Conservation (phyloP, 148 eudicot genomes). For the Heliamphora exappendiculata region DNA sequence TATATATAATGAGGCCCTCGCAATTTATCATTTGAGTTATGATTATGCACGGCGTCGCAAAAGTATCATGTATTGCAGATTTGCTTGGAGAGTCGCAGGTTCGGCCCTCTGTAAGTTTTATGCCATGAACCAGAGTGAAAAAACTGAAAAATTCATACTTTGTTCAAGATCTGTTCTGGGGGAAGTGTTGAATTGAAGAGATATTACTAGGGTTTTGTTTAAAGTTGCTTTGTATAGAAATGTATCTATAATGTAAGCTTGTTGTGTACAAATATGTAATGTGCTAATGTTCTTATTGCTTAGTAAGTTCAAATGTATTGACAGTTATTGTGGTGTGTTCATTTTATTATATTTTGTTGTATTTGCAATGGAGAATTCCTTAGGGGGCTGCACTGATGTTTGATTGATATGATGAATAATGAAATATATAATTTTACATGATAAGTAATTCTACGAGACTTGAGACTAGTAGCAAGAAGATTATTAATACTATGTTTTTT, state of each 20-base stretch:
- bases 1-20: conserved; percentile 46
- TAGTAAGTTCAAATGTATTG: neutral
- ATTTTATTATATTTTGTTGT: neutral
- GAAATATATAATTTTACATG: too few species aligned
- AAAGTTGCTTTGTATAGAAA: neutral
- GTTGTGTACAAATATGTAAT: neutral
- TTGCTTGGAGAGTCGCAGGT: conserved; percentile 78
- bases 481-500: too few species aligned
- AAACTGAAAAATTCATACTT: conserved; percentile 21
- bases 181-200: conserved; percentile 16
- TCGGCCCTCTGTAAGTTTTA: conserved; percentile 32
- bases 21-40: conserved; percentile 46
- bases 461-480: too few species aligned
- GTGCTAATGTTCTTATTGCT: neutral
- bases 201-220: neutral
- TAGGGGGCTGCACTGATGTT: too few species aligned
- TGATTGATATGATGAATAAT: too few species aligned
- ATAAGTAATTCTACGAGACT: too few species aligned
- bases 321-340: neutral
- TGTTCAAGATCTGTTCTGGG: conserved; percentile 33
- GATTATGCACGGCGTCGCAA: conserved; percentile 22
- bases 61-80: conserved; percentile 28
- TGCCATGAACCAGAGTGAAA: conserved; percentile 20
- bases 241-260: neutral
- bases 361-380: too few species aligned